A percentile compares a stretch with the other conserved stretches of the same genome.
These are phyloP conservation scores for Hibiscus trionum DNA, from an alignment of 345 rosid genomes.

Conservation along the genomic window DNA sequence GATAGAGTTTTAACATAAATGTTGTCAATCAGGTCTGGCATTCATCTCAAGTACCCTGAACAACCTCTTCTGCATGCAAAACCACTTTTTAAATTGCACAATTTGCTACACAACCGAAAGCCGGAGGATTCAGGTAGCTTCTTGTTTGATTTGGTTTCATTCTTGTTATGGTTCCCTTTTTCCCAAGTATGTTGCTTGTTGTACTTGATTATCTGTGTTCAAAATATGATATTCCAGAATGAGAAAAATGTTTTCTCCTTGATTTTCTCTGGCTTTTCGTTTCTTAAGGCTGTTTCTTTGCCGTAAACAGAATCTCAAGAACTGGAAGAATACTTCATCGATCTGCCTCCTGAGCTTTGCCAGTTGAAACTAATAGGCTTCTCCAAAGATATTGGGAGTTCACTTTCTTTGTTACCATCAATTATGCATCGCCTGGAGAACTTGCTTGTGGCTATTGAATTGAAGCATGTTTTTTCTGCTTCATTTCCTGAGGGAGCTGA, in stretches of 20 bases:
- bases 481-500: slow-evolving; percentile 69
- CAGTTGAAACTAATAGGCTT: slow-evolving; percentile 76
- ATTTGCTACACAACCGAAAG: slow-evolving; percentile 73
- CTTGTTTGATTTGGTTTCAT: slow-evolving; percentile 10
- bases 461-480: slow-evolving; percentile 52
- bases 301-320: slow-evolving; percentile 48
- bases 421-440: slow-evolving; percentile 86
- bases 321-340: slow-evolving; percentile 67
- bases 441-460: slow-evolving; percentile 87
- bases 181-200: neutral
- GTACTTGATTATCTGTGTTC: neutral
- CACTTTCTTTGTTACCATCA: slow-evolving; percentile 81
- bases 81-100: slow-evolving; percentile 59
- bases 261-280: neutral
- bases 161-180: slow-evolving; percentile 2
- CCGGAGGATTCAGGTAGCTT: slow-evolving; percentile 46
- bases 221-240: neutral
- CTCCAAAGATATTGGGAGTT: slow-evolving; percentile 86
- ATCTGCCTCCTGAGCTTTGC: slow-evolving; percentile 81
- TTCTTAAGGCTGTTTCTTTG: slow-evolving; percentile 13
- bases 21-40: slow-evolving; percentile 44
- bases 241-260: neutral
- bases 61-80: slow-evolving; percentile 75
- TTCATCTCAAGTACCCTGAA: slow-evolving; percentile 50
- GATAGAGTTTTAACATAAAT: slow-evolving; percentile 12